These are phyloP conservation scores for Globisporangium paroecandrum DNA, from an alignment of 352 stramenopile genomes.

Conservation along the genomic window DNA sequence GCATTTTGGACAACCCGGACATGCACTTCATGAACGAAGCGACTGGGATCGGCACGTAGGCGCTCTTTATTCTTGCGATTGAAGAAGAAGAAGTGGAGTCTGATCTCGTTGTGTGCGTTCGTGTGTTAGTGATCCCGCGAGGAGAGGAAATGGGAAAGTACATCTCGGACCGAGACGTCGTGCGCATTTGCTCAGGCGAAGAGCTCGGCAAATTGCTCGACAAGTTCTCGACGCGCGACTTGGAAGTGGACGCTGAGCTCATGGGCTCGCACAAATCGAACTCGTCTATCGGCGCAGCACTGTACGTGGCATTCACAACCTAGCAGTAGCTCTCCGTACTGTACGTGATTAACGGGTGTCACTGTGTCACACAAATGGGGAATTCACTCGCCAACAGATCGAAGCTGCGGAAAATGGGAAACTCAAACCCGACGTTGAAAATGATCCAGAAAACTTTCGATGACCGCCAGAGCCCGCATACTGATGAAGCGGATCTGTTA, in stretches of 20 bases:
- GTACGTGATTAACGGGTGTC: neutral
- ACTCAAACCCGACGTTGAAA: conserved; percentile 64
- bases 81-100: neutral
- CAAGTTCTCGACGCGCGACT: conserved; percentile 62
- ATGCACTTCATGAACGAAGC: conserved; percentile 79
- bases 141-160: conserved; percentile 55
- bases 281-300: conserved; percentile 49
- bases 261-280: conserved; percentile 47
- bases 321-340: neutral
- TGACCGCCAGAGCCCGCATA: conserved; percentile 41
- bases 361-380: neutral
- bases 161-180: conserved; percentile 67
- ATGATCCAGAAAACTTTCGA: conserved; percentile 72
- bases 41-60: conserved; percentile 38
- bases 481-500: conserved; percentile 40
- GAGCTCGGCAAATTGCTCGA: conserved; percentile 62
- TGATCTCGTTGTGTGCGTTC: neutral
- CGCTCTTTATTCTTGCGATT: neutral
- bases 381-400: conserved; percentile 26
- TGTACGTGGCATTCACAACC: conserved; percentile 30
- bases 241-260: conserved; percentile 58
- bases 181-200: conserved; percentile 56
- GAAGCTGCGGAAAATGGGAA: conserved; percentile 65
- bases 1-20: conserved; percentile 32
- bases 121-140: conserved; percentile 41